A percentile compares a stretch with the other conserved stretches of the same genome.
These are phyloP conservation scores for Acidiella bohemica DNA, from an alignment of 495 filamentous ascomycete species.

Conservation along the genomic window DNA sequence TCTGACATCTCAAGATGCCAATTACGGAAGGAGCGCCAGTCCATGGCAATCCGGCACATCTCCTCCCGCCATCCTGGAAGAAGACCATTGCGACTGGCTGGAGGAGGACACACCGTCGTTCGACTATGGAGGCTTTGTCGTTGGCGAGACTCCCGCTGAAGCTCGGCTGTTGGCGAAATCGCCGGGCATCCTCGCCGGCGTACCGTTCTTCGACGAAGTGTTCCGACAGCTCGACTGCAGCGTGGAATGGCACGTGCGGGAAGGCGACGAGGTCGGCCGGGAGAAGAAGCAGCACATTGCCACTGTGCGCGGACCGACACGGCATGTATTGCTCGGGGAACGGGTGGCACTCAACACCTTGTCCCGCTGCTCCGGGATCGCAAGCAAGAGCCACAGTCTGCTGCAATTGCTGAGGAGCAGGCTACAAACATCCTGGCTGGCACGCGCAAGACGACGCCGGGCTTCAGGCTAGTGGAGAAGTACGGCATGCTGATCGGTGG, in stretches of 20 bases:
- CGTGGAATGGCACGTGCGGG: slow-evolving; percentile 74
- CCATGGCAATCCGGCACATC: slow-evolving; percentile 62
- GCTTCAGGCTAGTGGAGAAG: slow-evolving; percentile 92
- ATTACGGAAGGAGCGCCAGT: slow-evolving; percentile 35
- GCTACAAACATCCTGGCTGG: slow-evolving; percentile 85
- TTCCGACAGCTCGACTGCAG: slow-evolving; percentile 80
- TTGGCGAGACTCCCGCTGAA: slow-evolving; percentile 62
- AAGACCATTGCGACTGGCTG: slow-evolving; percentile 70
- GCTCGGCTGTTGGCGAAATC: slow-evolving; percentile 85
- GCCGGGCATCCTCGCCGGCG: slow-evolving; percentile 71
- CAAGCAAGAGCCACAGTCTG: slow-evolving; percentile 46
- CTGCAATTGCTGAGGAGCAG: slow-evolving; percentile 43
- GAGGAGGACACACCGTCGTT: slow-evolving; percentile 91
- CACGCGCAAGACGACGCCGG: slow-evolving; percentile 91
- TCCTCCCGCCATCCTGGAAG: slow-evolving; percentile 77
- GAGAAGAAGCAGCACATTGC: slow-evolving; percentile 42
- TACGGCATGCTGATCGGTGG: slow-evolving; percentile 93
- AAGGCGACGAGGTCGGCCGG: slow-evolving; percentile 42
- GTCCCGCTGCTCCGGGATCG: slow-evolving; percentile 84
- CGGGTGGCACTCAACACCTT: slow-evolving; percentile 85
- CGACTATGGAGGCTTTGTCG: slow-evolving; percentile 95
- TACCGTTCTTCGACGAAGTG: slow-evolving; percentile 92
- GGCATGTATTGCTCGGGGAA: slow-evolving; percentile 80
- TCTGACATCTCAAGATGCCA: slow-evolving; percentile 11
- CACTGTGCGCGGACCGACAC: slow-evolving; percentile 73